Base-by-base conservation (phyloP, 495 filamentous ascomycete genomes). In the Lepraria neglecta region DNA sequence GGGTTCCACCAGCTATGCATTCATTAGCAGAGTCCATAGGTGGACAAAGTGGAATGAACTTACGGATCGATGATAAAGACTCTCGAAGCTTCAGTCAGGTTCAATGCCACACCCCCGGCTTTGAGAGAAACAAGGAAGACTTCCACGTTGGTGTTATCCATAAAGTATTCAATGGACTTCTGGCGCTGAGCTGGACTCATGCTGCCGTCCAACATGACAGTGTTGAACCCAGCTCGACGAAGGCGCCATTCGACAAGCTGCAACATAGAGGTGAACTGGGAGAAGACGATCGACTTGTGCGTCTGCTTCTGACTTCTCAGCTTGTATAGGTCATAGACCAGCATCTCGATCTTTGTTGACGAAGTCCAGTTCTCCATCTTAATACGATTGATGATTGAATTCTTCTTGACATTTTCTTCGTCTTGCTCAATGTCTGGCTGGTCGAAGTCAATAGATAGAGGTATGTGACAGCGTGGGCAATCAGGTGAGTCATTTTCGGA, bases 361-460 rank as follows among this genome's bases (percentile, higher is more conserved):
- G 90, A 95, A 2, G 90, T 95, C 94, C 94, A 98, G 65, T 95
- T 85, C 64, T 92, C 88, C 92, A 97, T 96, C 68, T 89, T 86
- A 70, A 97, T 97, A 45, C 94, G 87, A 72, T 96, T 96, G 77
- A 96, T 95, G 72, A 98, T 97, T 11, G 89, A 94, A 6, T 83
- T 88, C 71, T 95, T 95, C 81, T 96, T 96, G 33, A 96, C 82
- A 30, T 81, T 69, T 19, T 83, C 80, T 68, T 89, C 86, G 59
- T 95, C 88, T 73, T 95, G 89, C 72, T 94, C 92, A 45, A 96
- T 88, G 53, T 92, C 90, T 0, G 91, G 91, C 72, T 95, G 90
- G 70, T 96, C 92, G 9, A 96, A 82, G 72, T 98, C 94, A 64
- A 97, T 94, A 6, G 84, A 82, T 3, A 97, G 80, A 2, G 86